These are phyloP conservation scores for Lentinula edodes DNA, from an alignment of 768 basidiomycete species.

Conservation along the genomic window DNA sequence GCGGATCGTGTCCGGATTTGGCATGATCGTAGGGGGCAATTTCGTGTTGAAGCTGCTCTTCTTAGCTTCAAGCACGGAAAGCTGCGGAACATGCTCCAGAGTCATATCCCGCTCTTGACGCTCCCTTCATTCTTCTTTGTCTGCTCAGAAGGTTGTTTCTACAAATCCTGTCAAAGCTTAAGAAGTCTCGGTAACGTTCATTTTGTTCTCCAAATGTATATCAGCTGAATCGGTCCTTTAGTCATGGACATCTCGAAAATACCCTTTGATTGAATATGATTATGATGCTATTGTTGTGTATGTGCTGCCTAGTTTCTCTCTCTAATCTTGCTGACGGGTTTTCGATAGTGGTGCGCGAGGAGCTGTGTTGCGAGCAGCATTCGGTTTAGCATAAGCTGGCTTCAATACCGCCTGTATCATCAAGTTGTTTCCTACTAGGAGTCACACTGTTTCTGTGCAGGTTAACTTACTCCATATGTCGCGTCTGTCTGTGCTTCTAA, in stretches of 20 bases:
- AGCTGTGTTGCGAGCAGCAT: conserved; percentile 96
- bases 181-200: conserved; percentile 62
- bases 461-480: conserved; percentile 29
- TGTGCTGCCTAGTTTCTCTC: neutral
- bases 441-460: conserved; percentile 98
- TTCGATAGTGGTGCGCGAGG: conserved; percentile 85
- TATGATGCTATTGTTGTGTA: conserved; percentile 99
- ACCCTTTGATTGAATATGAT: conserved; percentile 97
- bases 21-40: conserved; percentile 96
- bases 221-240: conserved; percentile 22
- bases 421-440: conserved; percentile 96
- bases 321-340: conserved; percentile 5
- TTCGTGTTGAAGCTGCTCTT: conserved; percentile 96
- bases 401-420: conserved; percentile 99
- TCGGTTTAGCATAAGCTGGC: conserved; percentile 96
- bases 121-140: conserved; percentile 61
- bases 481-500: conserved; percentile 7
- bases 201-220: conserved; percentile 6
- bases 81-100: too few relatives aligned
- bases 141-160: conserved; percentile 55
- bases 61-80: conserved; percentile 84
- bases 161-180: conserved; percentile 76
- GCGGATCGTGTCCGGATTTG: conserved; percentile 72
- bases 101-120: conserved; percentile 45
- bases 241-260: conserved; percentile 83